phyloP scores from a whole-genome alignment of 305 asterid genomes.

The Nicotiana rustica region DNA sequence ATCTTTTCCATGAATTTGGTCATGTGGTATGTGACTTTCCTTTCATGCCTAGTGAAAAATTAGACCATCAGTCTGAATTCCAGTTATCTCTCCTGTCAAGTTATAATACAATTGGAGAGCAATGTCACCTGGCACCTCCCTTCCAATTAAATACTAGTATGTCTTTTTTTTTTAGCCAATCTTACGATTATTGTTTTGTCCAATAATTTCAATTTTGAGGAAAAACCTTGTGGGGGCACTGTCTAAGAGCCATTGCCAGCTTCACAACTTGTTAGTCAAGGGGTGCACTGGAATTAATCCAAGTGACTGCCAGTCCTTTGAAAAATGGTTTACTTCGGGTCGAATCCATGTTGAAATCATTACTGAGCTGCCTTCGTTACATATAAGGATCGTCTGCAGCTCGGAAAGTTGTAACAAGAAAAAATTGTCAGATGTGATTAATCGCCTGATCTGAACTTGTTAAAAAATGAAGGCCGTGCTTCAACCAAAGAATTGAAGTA shows the following conservation, averaged over 20 bases:
- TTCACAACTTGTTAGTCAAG: constrained; percentile 5
- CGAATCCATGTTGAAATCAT: neutral
- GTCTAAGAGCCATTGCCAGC: neutral
- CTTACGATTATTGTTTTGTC: neutral
- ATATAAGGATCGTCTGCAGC: neutral
- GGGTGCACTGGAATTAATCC: neutral
- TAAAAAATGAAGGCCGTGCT: too few relatives aligned
- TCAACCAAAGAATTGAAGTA: constrained; percentile 11
- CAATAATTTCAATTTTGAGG: constrained; percentile 11
- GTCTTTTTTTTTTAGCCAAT: neutral
- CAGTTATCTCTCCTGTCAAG: neutral
- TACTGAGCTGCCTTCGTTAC: neutral
- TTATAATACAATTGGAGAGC: constrained; percentile 14
- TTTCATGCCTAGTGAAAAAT: neutral
- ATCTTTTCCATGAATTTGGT: constrained; percentile 91
- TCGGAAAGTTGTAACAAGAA: neutral
- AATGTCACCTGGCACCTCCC: constrained; percentile 14
- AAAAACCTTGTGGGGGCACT: constrained; percentile 17
- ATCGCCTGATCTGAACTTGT: too few relatives aligned
- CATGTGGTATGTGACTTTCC: constrained; percentile 78
- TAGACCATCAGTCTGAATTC: neutral
- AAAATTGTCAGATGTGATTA: too few relatives aligned
- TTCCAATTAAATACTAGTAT: constrained; percentile 2
- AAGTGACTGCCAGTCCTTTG: constrained; percentile 3
- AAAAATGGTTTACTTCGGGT: constrained; percentile 8